Evolutionary conservation across 108 stramenopile genomes (phyloP), one percentile per base, ranked within the genome.

Genomic region (Skeletonema grethae): DNA sequence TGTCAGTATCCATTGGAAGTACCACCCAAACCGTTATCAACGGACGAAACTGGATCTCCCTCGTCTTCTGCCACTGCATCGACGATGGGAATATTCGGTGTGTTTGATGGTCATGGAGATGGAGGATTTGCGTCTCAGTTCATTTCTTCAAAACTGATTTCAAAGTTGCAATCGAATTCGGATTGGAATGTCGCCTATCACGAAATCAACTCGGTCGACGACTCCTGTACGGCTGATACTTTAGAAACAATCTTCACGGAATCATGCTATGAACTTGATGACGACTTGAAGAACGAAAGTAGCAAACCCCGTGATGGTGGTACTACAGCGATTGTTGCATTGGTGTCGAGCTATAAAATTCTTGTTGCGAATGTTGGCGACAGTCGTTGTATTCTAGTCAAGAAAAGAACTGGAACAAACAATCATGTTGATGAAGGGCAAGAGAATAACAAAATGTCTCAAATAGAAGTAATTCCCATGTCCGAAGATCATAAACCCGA

Each of bases 401-500:
- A 67, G 48, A 76, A 74, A 66, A 41, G 55, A 15, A 66, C 25
- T n/a, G 28, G 58, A 13, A 61, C 70, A 60, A 30, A 39, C 7
- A 41, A 62, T 39, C 57, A 61, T 34, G 53, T 55, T 34, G 41
- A 74, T 48, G 46, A 70, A 30, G 69, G 61, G 10, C 31, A 64
- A 22, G 48, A 18, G n/a, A 68, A 16, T 30, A 60, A 1, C 46
- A 31, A 43, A 20, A 32, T 28, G 22, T 28, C 50, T 16, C 28
- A 53, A 20, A 69, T 84, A 8, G 57, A 67, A 38, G 76, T 84
- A 45, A 50, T 82, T 25, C 66, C 86, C 60, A 67, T 99, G 32
- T 89, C 90, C 6, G 71, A 88, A n/a, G 98, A 99, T 84, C 98
- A 99, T 87, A 97, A 97, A 76, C 96, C 98, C 29, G 57, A 84